Percentiles rank a stretch among this genome's conserved stretches.
Evolutionary conservation across 768 basidiomycete genomes (phyloP).

Genomic region (Termitomyces sp.): DNA sequence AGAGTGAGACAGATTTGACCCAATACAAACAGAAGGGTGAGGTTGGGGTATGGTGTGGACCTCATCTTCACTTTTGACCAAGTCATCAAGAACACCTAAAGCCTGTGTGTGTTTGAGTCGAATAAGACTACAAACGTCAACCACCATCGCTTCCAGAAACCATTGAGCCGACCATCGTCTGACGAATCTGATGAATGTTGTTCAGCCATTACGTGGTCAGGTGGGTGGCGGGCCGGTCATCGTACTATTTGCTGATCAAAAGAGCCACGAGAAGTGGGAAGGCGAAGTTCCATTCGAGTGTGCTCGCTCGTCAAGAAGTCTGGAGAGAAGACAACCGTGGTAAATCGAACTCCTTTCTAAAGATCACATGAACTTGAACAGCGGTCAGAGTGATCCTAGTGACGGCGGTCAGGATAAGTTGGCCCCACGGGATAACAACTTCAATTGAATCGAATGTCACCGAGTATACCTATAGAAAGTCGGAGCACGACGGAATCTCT

Average conservation of each 20-base stretch:
- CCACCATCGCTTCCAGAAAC: too few relatives aligned
- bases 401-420: too few relatives aligned
- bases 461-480: too few relatives aligned
- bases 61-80: neutral
- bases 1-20: neutral
- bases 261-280: neutral
- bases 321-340: constrained; percentile 2
- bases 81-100: neutral
- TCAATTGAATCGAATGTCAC: too few relatives aligned
- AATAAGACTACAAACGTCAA: neutral
- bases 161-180: neutral
- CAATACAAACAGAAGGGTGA: neutral
- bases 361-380: neutral
- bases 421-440: too few relatives aligned
- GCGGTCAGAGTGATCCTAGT: too few relatives aligned
- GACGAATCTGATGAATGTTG: neutral
- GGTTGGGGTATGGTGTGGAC: neutral
- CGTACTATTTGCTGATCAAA: neutral
- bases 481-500: too few relatives aligned
- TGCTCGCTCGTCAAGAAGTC: neutral
- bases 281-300: neutral
- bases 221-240: constrained; percentile 2
- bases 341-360: neutral
- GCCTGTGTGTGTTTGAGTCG: neutral
- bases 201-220: neutral